phyloP scores from a whole-genome alignment of 1,139 yeast species.

The Lodderomyces elongisporus region DNA sequence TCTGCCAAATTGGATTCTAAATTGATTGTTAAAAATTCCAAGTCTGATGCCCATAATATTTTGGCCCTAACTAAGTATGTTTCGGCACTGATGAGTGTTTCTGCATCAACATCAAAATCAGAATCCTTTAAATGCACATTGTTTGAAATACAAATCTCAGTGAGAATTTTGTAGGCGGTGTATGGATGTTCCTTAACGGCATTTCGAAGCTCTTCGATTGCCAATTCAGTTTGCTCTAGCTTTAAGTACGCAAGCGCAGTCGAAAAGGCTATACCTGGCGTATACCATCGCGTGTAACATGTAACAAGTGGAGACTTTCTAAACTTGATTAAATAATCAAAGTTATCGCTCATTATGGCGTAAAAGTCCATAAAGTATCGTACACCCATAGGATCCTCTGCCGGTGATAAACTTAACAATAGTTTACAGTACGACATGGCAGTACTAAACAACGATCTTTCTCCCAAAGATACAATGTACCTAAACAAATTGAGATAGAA shows the following conservation, averaged over 20 bases:
- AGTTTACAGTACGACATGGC: conserved; percentile 74
- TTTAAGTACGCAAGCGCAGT: conserved; percentile 55
- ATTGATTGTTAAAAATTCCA: conserved; percentile 1
- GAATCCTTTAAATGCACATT: conserved; percentile 18
- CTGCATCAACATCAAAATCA: conserved; percentile 21
- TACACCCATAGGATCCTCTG: conserved; percentile 81
- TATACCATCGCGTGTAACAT: conserved; percentile 62
- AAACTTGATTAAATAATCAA: conserved; percentile 54
- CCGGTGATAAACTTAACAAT: conserved; percentile 63
- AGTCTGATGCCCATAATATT: conserved; percentile 32
- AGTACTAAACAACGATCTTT: conserved; percentile 71
- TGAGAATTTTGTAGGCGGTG: conserved; percentile 49
- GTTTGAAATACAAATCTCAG: conserved; percentile 29
- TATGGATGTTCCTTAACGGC: conserved; percentile 61
- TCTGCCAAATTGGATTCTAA: conserved; percentile 2
- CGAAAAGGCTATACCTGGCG: conserved; percentile 72
- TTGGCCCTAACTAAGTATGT: conserved; percentile 51
- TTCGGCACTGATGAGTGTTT: conserved; percentile 35
- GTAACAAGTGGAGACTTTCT: conserved; percentile 49
- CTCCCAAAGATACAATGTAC: conserved; percentile 65
- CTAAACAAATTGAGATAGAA: conserved; percentile 71
- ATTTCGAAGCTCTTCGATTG: conserved; percentile 38
- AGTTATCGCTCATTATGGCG: conserved; percentile 64
- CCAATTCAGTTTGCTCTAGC: conserved; percentile 35
- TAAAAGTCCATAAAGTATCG: conserved; percentile 79